Base-by-base conservation (phyloP, 106 monocot genomes). In the Cymbidium sinense region DNA sequence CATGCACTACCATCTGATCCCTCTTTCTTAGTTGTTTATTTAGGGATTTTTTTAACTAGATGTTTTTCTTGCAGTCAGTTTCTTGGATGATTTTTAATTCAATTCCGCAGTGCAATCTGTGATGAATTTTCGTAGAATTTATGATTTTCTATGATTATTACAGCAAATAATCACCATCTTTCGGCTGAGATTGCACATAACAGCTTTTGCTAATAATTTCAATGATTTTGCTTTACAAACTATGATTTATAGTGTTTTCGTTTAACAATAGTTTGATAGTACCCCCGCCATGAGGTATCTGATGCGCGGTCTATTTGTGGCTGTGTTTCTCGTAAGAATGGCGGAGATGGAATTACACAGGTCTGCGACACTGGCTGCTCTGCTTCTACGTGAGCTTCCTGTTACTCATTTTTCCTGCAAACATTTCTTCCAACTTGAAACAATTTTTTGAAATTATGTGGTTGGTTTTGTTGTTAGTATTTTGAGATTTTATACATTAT, bases 1-100 rank as follows among this genome's bases (percentile, higher is more conserved):
- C 74, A 43, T 74, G 44, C 44, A 74, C 44, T 74, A 41, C 44
- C 44, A 74, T 74, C 44, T 74, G 74, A 74, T 43, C 74, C 44
- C 41, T 44, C 74, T 27, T 4, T 2, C 0, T 44, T 74, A 0
- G 1, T 20, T 44, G 44, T 43, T 74, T 25, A 27, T 27, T 28
- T n/a, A 41, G 2, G 39, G 7, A 43, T 35, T 23, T 17, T 27
- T 27, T 36, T 7, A 1, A 23, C 12, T 39, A 2, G 21, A 15
- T 21, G 5, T 39, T 4, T 39, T 39, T 39, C 37, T 1, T 39
- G 37, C 37, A 1, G 7, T 39, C 10, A 9, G 19, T 4, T 27
- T 34, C 13, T 41, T 41, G 0, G 27, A 17, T 20, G 44, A 29
- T 74, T 20, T 13, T 17, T 8, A 8, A 43, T 9, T 43, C 10